Conservation (phyloP, 2,329 filamentous ascomycete species). For the Fonsecaea nubica region DNA sequence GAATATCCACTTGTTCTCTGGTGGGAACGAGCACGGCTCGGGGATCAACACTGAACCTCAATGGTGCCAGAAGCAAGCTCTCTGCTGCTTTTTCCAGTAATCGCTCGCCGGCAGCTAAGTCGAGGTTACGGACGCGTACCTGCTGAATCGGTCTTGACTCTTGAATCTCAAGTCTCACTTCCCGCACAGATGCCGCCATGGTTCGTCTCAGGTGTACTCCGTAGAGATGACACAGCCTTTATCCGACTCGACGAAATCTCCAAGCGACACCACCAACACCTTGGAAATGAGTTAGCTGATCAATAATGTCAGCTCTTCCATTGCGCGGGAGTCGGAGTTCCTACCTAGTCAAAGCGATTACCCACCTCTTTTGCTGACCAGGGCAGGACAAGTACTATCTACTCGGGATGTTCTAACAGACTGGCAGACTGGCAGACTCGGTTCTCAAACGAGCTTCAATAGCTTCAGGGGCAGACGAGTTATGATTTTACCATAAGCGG, state of each 20-base stretch:
- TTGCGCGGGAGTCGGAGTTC: background rate
- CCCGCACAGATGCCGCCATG: background rate
- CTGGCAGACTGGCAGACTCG: background rate
- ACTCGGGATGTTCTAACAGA: background rate
- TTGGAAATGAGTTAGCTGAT: background rate
- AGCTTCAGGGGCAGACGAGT: background rate
- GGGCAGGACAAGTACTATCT: background rate
- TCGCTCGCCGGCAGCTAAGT: background rate
- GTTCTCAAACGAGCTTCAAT: background rate
- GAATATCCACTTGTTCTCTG: slow-evolving; percentile 7
- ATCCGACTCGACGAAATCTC: background rate
- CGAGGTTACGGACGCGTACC: background rate
- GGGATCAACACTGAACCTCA: background rate
- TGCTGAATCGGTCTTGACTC: background rate
- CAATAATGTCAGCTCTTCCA: background rate
- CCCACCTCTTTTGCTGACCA: background rate
- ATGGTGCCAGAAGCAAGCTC: slow-evolving; percentile 2
- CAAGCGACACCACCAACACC: background rate
- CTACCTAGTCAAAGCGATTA: background rate
- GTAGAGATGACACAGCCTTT: background rate
- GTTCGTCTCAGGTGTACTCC: background rate
- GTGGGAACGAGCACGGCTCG: slow-evolving; percentile 4
- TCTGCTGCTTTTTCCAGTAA: background rate
- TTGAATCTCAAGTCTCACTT: background rate
- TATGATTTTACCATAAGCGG: background rate